phyloP scores from a whole-genome alignment of 768 basidiomycete genomes.

The Boletus pseudo-olivaceus region DNA sequence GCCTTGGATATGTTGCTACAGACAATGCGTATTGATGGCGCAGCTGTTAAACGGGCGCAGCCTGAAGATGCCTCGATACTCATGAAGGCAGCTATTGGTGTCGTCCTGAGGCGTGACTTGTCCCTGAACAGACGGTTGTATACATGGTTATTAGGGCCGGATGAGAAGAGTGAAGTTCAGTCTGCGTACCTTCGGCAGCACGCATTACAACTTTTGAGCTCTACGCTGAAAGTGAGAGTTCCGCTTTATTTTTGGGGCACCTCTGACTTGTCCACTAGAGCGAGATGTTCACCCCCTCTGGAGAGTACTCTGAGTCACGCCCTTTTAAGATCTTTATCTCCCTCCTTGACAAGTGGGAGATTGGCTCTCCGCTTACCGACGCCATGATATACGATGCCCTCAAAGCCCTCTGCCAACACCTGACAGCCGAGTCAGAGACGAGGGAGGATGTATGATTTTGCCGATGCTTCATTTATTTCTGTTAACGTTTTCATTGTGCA shows the following conservation, averaged over 20 bases:
- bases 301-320: conserved; percentile 71
- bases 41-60: conserved; percentile 64
- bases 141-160: conserved; percentile 86
- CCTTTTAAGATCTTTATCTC: conserved; percentile 97
- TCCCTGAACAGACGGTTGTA: conserved; percentile 91
- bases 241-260: background rate
- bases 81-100: conserved; percentile 80
- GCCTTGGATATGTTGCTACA: conserved; percentile 83
- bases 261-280: conserved; percentile 40
- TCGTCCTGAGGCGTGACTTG: conserved; percentile 89
- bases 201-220: conserved; percentile 65
- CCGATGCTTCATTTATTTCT: background rate
- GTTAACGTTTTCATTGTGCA: conserved; percentile 25
- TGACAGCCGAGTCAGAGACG: conserved; percentile 49
- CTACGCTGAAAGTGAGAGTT: conserved; percentile 60
- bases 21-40: conserved; percentile 69
- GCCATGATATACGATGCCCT: conserved; percentile 77
- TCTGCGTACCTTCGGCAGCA: conserved; percentile 64
- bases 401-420: conserved; percentile 58
- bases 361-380: conserved; percentile 79
- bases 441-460: conserved; percentile 55
- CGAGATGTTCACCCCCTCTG: conserved; percentile 73
- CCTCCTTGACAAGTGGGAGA: conserved; percentile 94
- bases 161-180: conserved; percentile 75
- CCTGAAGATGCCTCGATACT: conserved; percentile 75